A percentile compares a stretch with the other conserved stretches of the same genome.
Evolutionary conservation across 371 early-diverging fungal genomes (phyloP).

Genomic region (Mortierella sp.): DNA sequence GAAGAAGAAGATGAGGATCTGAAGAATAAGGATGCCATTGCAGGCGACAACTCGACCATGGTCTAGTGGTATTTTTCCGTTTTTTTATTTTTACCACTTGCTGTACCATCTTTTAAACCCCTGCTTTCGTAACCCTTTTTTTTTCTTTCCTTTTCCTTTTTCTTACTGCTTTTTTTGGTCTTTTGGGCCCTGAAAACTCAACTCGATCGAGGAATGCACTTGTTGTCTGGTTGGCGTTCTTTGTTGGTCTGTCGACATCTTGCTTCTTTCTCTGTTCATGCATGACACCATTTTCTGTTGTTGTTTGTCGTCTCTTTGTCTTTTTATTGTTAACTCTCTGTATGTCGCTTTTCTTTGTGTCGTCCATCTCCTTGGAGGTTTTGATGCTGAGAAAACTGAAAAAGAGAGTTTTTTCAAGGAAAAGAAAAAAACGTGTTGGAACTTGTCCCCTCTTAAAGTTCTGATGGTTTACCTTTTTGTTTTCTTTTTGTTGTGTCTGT

Average conservation of each 20-base stretch:
- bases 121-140: slow-evolving; percentile 1
- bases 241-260: too few species aligned
- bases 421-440: too few species aligned
- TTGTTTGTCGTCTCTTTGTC: too few species aligned
- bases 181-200: too few species aligned
- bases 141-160: background rate
- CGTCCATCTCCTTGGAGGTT: background rate
- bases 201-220: background rate
- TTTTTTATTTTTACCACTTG: background rate
- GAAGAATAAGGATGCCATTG: background rate
- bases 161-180: background rate
- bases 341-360: background rate
- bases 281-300: slow-evolving; percentile 3
- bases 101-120: background rate
- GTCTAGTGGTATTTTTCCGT: slow-evolving; percentile 9
- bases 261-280: background rate
- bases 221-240: background rate
- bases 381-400: too few species aligned
- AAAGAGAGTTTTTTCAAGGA: too few species aligned
- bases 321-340: background rate
- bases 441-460: background rate
- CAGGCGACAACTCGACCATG: slow-evolving; percentile 9
- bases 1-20: slow-evolving; percentile 4
- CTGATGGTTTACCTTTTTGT: background rate
- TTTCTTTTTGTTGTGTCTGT: background rate